A percentile compares a stretch with the other conserved stretches of the same genome.
Evolutionary conservation across 2,329 filamentous ascomycete species (phyloP).

Genomic region (Colletotrichum higginsianum): DNA sequence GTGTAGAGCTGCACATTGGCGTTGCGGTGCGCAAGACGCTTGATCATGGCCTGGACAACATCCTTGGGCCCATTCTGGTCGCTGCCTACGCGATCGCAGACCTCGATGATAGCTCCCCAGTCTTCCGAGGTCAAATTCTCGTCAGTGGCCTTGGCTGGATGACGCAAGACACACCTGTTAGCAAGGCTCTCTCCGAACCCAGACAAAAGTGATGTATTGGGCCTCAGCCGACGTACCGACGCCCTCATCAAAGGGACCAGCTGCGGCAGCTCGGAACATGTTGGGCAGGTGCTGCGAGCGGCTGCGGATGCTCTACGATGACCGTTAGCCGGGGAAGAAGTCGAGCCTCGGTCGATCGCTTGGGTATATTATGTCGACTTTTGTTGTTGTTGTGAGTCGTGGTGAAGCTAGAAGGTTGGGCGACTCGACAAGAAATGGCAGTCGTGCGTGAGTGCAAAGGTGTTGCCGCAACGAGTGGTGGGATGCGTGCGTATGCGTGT

Average conservation of each 20-base stretch:
- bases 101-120: slow-evolving; percentile 76
- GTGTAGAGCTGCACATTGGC: slow-evolving; percentile 97
- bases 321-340: not conserved
- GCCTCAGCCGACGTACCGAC: slow-evolving; percentile 64
- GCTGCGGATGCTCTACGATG: slow-evolving; percentile 25
- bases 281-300: slow-evolving; percentile 47
- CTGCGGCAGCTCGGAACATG: slow-evolving; percentile 73
- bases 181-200: not conserved
- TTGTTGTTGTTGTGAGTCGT: too few relatives aligned
- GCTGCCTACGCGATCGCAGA: slow-evolving; percentile 71
- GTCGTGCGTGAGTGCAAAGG: slow-evolving; percentile 1
- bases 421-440: not conserved
- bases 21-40: slow-evolving; percentile 91
- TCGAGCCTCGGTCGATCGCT: too few relatives aligned
- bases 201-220: not conserved
- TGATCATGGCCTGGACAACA: slow-evolving; percentile 91
- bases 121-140: slow-evolving; percentile 94
- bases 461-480: not conserved
- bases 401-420: not conserved
- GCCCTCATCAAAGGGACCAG: slow-evolving; percentile 71
- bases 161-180: slow-evolving; percentile 3
- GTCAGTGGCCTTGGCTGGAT: slow-evolving; percentile 84
- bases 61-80: slow-evolving; percentile 79
- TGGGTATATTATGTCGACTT: too few relatives aligned
- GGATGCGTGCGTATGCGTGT: not conserved